Base-by-base conservation (phyloP, 2,329 filamentous ascomycete genomes). In the Colletotrichum sp. region DNA sequence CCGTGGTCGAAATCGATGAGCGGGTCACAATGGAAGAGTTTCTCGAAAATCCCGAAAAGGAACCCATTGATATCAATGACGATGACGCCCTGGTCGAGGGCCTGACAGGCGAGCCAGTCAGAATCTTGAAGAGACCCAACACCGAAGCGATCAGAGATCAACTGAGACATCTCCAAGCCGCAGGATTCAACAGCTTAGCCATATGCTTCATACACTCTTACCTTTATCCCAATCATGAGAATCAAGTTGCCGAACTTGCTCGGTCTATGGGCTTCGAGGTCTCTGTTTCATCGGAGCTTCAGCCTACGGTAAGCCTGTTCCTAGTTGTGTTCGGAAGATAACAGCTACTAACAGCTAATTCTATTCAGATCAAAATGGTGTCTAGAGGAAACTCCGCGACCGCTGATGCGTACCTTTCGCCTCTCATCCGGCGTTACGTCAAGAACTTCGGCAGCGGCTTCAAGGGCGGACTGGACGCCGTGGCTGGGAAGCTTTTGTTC, bases 121-220 rank as follows among this genome's bases (percentile, higher is more conserved):
- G 93, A 34, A 90, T 95, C 76, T 81, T 95, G 32, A 86, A 89
- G 79, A 84, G 88, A 62, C 90, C 92, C 1, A 85, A 90, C 36
- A 84, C 88, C 49, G 84, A 85, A 2, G 83, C 85, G 30, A 90
- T 92, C 71, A 82, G 87, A 72, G 80, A 85, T 16, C 89, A 93
- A 79, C 83, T 95, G n/a, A 87, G 92, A 77, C 83, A 86, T 3
- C 86, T 94, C 0, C 92, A 90, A 70, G 88, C 91, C 34, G 86
- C 89, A 10, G 93, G 94, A 0, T 89, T 94, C 78, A 74, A 80
- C 24, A 85, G 83, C 12, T 68, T 88, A 0, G 86, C 86, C 4
- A 91, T 96, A 5, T 93, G 92, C 75, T 86, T 95, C 72, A 93
- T 95, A 88, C 94, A 96, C 80, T 92, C 92, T 8, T 96, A 96